Percentiles rank a stretch among this genome's conserved stretches.
Conservation (phyloP, 1,139 yeast species). For the Sugiyamaella sp. region DNA sequence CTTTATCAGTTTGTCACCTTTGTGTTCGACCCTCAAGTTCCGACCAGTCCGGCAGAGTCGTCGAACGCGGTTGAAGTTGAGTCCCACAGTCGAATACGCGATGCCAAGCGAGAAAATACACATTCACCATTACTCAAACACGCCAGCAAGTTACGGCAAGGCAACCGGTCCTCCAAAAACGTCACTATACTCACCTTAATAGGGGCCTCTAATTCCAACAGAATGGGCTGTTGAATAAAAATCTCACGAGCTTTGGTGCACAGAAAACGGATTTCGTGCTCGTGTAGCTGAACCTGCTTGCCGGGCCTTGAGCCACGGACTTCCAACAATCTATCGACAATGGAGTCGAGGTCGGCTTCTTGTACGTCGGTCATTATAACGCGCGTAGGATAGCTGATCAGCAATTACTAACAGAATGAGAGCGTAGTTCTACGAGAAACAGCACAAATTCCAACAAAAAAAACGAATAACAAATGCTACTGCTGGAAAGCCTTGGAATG, state of each 20-base stretch:
- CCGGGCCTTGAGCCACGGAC: slow-evolving; percentile 99
- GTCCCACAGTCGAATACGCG: too few species aligned
- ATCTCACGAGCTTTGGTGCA: slow-evolving; percentile 98
- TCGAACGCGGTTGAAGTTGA: too few species aligned
- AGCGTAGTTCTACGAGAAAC: too few species aligned
- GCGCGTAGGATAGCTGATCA: not conserved
- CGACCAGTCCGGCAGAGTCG: too few species aligned
- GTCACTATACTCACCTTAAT: slow-evolving; percentile 67
- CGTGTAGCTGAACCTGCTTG: slow-evolving; percentile 90
- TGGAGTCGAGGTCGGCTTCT: slow-evolving; percentile 95
- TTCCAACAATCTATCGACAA: slow-evolving; percentile 93
- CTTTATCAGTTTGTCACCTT: too few species aligned
- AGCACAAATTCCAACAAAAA: too few species aligned
- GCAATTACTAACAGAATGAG: not conserved
- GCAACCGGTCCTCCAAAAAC: too few species aligned
- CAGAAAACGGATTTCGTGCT: slow-evolving; percentile 90
- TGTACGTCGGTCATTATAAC: slow-evolving; percentile 58
- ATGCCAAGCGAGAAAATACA: too few species aligned
- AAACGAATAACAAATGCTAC: not conserved
- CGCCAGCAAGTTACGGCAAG: too few species aligned
- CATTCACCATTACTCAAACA: too few species aligned
- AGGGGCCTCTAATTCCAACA: slow-evolving; percentile 95
- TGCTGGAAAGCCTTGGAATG: too few species aligned
- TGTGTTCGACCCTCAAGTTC: too few species aligned
- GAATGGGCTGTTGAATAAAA: slow-evolving; percentile 94